Conservation (phyloP, 2,329 filamentous ascomycete species). For the Nemania serpens region DNA sequence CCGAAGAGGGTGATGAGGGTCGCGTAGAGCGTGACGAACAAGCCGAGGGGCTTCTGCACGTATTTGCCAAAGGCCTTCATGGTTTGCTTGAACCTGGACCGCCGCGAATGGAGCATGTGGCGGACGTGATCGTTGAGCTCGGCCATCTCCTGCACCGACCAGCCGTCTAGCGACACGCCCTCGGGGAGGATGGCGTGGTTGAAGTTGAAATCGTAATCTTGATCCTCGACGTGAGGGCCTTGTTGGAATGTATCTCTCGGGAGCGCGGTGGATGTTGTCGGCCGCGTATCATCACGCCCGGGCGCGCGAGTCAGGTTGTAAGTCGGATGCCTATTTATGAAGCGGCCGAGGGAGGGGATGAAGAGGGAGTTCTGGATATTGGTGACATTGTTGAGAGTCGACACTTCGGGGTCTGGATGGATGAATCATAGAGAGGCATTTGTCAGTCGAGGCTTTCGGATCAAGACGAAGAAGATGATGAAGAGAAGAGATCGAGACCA, state of each 20-base stretch:
- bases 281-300: background rate
- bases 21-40: constrained; percentile 83
- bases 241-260: constrained; percentile 28
- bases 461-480: too few species aligned
- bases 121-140: constrained; percentile 85
- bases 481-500: background rate
- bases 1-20: constrained; percentile 83
- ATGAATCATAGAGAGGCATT: background rate
- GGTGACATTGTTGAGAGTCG: constrained; percentile 80
- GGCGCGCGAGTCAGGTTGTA: constrained; percentile 68
- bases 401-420: constrained; percentile 76
- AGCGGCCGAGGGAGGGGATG: constrained; percentile 76
- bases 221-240: constrained; percentile 39
- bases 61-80: constrained; percentile 85
- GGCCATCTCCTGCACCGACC: constrained; percentile 73
- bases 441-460: background rate
- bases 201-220: constrained; percentile 65
- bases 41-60: constrained; percentile 74
- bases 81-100: constrained; percentile 77
- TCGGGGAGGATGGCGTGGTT: constrained; percentile 78
- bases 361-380: constrained; percentile 92
- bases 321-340: constrained; percentile 77
- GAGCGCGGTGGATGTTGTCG: background rate
- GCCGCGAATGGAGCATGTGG: constrained; percentile 83
- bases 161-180: constrained; percentile 71